phyloP scores from a whole-genome alignment of 2,329 filamentous ascomycete genomes.

The Aspergillus fructus region DNA sequence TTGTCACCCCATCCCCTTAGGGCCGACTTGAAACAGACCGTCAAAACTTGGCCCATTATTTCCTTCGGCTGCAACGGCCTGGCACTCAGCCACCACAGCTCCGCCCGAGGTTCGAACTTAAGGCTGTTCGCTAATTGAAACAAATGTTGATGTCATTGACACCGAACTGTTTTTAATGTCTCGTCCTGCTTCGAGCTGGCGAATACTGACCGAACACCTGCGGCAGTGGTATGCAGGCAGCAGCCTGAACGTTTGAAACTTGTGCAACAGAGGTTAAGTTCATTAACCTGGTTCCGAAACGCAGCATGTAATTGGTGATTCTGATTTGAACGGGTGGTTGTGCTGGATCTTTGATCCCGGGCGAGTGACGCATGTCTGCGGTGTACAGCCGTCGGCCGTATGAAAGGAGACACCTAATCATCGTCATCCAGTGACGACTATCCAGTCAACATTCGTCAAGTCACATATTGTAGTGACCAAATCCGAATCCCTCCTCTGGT shows the following conservation, averaged over 20 bases:
- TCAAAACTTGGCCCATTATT: slow-evolving; percentile 4
- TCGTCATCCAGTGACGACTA: not conserved
- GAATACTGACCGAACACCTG: too few species aligned
- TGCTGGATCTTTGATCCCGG: too few species aligned
- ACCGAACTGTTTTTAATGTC: not conserved
- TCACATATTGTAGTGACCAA: not conserved
- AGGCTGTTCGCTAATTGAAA: slow-evolving; percentile 10
- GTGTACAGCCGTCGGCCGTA: too few species aligned
- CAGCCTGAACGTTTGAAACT: too few species aligned
- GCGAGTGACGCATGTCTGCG: too few species aligned
- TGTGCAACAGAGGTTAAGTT: too few species aligned
- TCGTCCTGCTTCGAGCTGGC: too few species aligned
- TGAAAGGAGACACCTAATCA: not conserved
- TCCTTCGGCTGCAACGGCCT: not conserved
- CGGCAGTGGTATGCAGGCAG: too few species aligned
- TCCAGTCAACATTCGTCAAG: not conserved
- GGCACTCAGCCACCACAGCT: not conserved
- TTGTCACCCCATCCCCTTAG: not conserved
- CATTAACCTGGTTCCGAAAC: too few species aligned
- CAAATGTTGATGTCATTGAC: not conserved
- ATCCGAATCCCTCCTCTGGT: not conserved
- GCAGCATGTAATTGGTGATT: too few species aligned
- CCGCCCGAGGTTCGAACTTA: slow-evolving; percentile 5
- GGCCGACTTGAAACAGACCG: slow-evolving; percentile 8
- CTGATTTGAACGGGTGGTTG: too few species aligned